These are phyloP conservation scores for Coemansia furcata DNA, from an alignment of 192 early-diverging fungal genomes.

Conservation along the genomic window DNA sequence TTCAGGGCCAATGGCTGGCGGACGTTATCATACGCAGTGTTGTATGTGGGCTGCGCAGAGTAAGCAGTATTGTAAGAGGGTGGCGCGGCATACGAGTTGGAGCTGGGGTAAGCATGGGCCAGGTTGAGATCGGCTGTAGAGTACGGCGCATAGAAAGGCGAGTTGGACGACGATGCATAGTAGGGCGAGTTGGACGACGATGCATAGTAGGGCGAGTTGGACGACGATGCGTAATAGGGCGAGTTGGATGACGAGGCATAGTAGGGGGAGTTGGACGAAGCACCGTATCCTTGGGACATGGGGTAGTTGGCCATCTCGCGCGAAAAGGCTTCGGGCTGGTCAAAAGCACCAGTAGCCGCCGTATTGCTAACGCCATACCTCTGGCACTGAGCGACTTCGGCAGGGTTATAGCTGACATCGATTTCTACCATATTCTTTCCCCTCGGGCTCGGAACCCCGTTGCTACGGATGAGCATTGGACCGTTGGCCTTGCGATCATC, in stretches of 20 bases:
- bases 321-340: conserved; percentile 31
- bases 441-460: not conserved
- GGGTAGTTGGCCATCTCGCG: conserved; percentile 33
- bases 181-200: not conserved
- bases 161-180: not conserved
- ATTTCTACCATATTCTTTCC: conserved; percentile 29
- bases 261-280: not conserved
- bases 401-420: conserved; percentile 27
- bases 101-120: not conserved
- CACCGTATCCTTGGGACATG: conserved; percentile 31
- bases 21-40: not conserved
- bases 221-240: not conserved
- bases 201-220: not conserved
- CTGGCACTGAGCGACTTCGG: conserved; percentile 13
- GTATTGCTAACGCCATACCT: conserved; percentile 3
- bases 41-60: not conserved
- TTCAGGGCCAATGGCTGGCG: not conserved
- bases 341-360: conserved; percentile 11
- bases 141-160: not conserved
- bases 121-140: not conserved
- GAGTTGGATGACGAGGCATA: not conserved
- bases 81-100: not conserved
- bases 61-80: not conserved
- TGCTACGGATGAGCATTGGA: conserved; percentile 11
- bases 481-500: conserved; percentile 8